Evolutionary conservation across 495 filamentous ascomycete species (phyloP), one percentile per base, ranked within the genome.

Genomic region (Penicillium macrosclerotiorum): DNA sequence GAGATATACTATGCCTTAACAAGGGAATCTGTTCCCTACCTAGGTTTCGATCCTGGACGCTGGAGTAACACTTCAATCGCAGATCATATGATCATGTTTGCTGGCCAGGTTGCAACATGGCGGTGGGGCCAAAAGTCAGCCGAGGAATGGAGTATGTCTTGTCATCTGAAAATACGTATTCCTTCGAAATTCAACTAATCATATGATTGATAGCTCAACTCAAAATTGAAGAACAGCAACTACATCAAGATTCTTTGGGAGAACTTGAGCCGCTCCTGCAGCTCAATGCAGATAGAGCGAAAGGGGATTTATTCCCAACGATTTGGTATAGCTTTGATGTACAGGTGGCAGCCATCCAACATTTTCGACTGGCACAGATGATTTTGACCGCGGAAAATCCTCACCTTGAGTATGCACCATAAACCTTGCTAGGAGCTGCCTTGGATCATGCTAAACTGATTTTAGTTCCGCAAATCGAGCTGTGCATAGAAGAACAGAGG

Each of bases 1-100:
- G 61, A 64, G 26, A 45, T 57, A 4, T 64, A 64, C 37, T 59
- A 54, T 45, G 57, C 57, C 0, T 37, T 61, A 16, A 54, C 52
- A 5, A 47, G 57, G 30, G 36, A 61, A 39, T 36, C 44, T 29
- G 26, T 37, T 4, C 57, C 55, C 0, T 30, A 37, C 11, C 36
- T 64, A 29, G 19, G 34, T 1, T 52, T 59, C 32, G 48, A 42
- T 9, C 3, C 14, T 0, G 49, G 53, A n/a, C 34, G 40, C 16
- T 53, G 54, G 48, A 27, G 18, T 1, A 51, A 19, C 20, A 37
- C 48, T n/a, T 49, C 54, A 1, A 36, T 47, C n/a, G 57, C 61
- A 0, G 57, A 57, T 13, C 47, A 29, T 4, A 45, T 64, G 45
- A 49, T 64, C 8, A 43, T 57, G 36, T 51, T 55, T 42, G 45